phyloP scores from a whole-genome alignment of 2,329 filamentous ascomycete species.

The Leptosphaerulina australis region DNA sequence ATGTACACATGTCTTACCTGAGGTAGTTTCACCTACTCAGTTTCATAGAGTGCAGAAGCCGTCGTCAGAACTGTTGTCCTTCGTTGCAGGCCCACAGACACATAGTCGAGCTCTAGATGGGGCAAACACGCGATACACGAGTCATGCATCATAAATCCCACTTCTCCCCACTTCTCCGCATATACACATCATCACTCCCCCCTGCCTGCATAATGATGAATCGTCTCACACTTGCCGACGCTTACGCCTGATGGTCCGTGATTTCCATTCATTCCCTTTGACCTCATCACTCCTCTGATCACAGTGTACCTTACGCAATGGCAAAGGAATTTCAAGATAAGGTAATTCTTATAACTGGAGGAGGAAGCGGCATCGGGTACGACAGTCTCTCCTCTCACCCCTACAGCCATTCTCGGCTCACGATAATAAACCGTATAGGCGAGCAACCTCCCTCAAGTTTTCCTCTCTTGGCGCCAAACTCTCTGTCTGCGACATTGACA shows the following conservation, averaged over 20 bases:
- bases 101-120: neutral
- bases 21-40: neutral
- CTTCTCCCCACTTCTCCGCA: conserved; percentile 45
- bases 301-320: conserved; percentile 22
- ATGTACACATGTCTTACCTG: too few relatives aligned
- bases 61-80: too few relatives aligned
- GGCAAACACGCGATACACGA: conserved; percentile 23
- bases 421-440: conserved; percentile 31
- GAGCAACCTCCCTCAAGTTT: conserved; percentile 55
- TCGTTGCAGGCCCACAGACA: neutral
- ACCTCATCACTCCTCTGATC: neutral
- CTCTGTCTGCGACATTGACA: conserved; percentile 47
- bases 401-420: neutral
- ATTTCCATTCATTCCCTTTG: neutral
- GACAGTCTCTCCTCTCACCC: conserved; percentile 9
- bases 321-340: conserved; percentile 39
- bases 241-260: neutral
- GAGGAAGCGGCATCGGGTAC: conserved; percentile 55
- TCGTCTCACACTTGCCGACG: neutral
- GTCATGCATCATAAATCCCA: conserved; percentile 41
- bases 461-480: conserved; percentile 52
- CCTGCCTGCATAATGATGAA: conserved; percentile 18
- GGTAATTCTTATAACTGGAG: conserved; percentile 41
- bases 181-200: conserved; percentile 18
- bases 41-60: too few relatives aligned